Evolutionary conservation across 345 rosid species (phyloP), one percentile per base, ranked within the genome.

Genomic region (Erucastrum elatum): DNA sequence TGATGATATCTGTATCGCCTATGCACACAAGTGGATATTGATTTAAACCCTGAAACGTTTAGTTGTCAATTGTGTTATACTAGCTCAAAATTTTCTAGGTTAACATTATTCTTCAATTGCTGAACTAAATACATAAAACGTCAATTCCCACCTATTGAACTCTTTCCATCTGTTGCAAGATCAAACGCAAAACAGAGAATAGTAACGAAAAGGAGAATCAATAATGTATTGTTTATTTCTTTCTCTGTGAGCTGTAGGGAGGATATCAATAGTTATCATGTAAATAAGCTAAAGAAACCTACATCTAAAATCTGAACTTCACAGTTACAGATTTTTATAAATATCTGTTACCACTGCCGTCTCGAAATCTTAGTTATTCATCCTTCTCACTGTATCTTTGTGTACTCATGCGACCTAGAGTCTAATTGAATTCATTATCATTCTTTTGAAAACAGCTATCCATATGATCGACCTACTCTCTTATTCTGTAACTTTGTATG

Each of bases 401-500:
- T 55, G 44, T 44, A 69, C 34, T 8, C 66, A 55, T 64, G 35
- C 46, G 49, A 71, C 12, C 34, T 77, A 8, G 17, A 70, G 33
- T 63, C 44, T 77, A 37, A n/a, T 66, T 78, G 35, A 41, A 62
- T 66, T 66, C 30, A 46, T 66, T 31, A 33, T 21, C 27, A 31
- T 58, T 71, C 73, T 41, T 31, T 30, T 11, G 16, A 34, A 59
- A 41, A 72, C 21, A 31, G 17, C 35, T 58, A 41, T 39, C 33
- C 26, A 55, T 27, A 31, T 39, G 8, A 51, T 39, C 16, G 15
- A 16, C 44, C 72, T 65, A 35, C 74, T 62, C 56, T 61, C 64
- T 64, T 21, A 64, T 64, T 46, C 17, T 82, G 62, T 66, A 65
- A 79, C 53, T 72, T 27, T 68, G 61, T 87, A 34, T 85, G 83